Percentiles rank a stretch among this genome's conserved stretches.
phyloP scores from a whole-genome alignment of 805 yeast species.

The Kodamaea sagamina region DNA sequence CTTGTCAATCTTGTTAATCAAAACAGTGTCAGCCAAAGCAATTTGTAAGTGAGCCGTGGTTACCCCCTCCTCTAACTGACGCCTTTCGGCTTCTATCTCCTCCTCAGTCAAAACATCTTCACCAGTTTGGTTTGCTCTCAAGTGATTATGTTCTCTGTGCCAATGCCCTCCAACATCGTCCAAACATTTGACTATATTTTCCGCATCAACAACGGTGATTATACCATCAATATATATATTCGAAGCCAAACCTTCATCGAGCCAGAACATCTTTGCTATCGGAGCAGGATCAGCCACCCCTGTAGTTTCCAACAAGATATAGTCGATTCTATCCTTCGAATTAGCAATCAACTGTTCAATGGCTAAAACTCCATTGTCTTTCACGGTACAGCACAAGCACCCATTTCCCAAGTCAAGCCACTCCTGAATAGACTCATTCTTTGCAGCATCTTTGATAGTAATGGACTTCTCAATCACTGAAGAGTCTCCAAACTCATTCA shows the following conservation, averaged over 20 bases:
- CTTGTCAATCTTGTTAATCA: slow-evolving; percentile 77
- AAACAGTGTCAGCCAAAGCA: slow-evolving; percentile 81
- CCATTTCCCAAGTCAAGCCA: slow-evolving; percentile 98
- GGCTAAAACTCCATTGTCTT: slow-evolving; percentile 92
- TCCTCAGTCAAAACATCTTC: slow-evolving; percentile 24
- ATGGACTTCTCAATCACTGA: slow-evolving; percentile 85
- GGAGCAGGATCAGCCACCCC: slow-evolving; percentile 99
- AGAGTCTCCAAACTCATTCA: slow-evolving; percentile 92
- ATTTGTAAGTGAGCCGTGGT: slow-evolving; percentile 89
- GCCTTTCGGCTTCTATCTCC: slow-evolving; percentile 31
- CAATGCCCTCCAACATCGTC: slow-evolving; percentile 75
- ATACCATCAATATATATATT: slow-evolving; percentile 90
- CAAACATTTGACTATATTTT: slow-evolving; percentile 63
- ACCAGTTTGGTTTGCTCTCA: slow-evolving; percentile 21
- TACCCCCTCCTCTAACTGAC: slow-evolving; percentile 43
- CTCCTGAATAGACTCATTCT: slow-evolving; percentile 64
- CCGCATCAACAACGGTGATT: slow-evolving; percentile 80
- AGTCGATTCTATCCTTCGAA: slow-evolving; percentile 74
- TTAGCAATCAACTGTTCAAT: slow-evolving; percentile 81
- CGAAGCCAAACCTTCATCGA: slow-evolving; percentile 84
- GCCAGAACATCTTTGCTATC: slow-evolving; percentile 96
- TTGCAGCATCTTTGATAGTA: slow-evolving; percentile 59
- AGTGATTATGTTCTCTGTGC: slow-evolving; percentile 47
- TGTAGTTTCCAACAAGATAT: slow-evolving; percentile 90
- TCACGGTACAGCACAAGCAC: slow-evolving; percentile 93